Percentiles rank a stretch among this genome's conserved stretches.
Conservation (phyloP, 1,139 yeast genomes). For the Pichia sp. region DNA sequence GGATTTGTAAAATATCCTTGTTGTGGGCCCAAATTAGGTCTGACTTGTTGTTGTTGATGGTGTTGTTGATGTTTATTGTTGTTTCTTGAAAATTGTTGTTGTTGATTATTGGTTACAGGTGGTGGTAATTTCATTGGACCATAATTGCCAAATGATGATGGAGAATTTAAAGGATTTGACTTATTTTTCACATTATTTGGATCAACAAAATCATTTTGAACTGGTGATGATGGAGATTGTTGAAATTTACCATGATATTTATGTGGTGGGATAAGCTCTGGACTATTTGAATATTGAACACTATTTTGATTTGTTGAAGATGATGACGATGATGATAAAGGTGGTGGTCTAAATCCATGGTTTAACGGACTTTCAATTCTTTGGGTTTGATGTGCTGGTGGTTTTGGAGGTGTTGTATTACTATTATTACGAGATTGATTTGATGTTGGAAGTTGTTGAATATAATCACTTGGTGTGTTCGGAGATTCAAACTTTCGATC, state of each 20-base stretch:
- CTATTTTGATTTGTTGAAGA: neutral
- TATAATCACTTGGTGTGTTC: neutral
- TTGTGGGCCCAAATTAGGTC: neutral
- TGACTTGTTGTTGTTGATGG: neutral
- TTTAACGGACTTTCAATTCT: conserved; percentile 4
- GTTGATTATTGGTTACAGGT: conserved; percentile 1
- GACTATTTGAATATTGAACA: conserved; percentile 9
- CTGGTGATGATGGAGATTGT: neutral
- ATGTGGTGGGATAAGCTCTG: conserved; percentile 14
- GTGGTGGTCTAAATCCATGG: neutral
- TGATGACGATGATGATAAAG: neutral
- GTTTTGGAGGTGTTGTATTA: neutral
- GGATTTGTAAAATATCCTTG: neutral
- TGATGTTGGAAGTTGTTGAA: neutral
- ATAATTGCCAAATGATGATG: conserved; percentile 11
- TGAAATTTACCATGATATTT: conserved; percentile 4
- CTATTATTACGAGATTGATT: neutral
- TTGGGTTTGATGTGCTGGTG: conserved; percentile 1
- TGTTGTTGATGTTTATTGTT: no score
- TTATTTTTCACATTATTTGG: neutral
- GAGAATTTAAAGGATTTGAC: conserved; percentile 8
- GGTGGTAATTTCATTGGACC: conserved; percentile 15
- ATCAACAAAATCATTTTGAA: neutral
- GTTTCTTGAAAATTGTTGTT: neutral
- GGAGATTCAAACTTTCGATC: neutral